A percentile compares a stretch with the other conserved stretches of the same genome.
These are phyloP conservation scores for Hirschioporus abietinus DNA, from an alignment of 768 basidiomycete species.

Conservation along the genomic window DNA sequence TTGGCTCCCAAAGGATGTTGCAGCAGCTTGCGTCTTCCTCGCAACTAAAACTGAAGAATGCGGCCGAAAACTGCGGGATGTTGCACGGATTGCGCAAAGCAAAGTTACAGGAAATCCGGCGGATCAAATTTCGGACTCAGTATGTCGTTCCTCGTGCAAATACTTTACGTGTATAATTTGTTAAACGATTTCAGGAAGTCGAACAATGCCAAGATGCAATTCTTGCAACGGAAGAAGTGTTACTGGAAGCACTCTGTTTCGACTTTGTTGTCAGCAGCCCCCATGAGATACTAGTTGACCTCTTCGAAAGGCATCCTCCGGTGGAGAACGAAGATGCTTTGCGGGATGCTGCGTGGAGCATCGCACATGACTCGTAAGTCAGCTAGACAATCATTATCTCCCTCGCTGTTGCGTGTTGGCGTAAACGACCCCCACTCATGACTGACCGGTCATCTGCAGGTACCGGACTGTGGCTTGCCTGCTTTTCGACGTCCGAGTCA, in stretches of 20 bases:
- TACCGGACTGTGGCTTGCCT: slow-evolving; percentile 78
- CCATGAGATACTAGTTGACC: slow-evolving; percentile 68
- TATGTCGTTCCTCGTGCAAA: slow-evolving; percentile 9
- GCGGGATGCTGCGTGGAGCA: slow-evolving; percentile 72
- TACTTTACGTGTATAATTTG: background rate
- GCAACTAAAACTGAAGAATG: slow-evolving; percentile 93
- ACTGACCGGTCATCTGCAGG: slow-evolving; percentile 29
- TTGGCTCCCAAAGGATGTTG: slow-evolving; percentile 54
- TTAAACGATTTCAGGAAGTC: slow-evolving; percentile 50
- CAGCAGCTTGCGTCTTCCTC: slow-evolving; percentile 81
- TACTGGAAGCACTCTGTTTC: slow-evolving; percentile 81
- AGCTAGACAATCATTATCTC: slow-evolving; percentile 4
- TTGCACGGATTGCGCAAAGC: slow-evolving; percentile 67
- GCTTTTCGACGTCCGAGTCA: slow-evolving; percentile 60
- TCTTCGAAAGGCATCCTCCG: slow-evolving; percentile 50
- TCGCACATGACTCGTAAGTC: slow-evolving; percentile 82
- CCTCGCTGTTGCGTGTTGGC: slow-evolving; percentile 5
- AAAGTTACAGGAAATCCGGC: slow-evolving; percentile 56
- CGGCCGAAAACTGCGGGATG: slow-evolving; percentile 80
- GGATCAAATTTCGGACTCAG: slow-evolving; percentile 26
- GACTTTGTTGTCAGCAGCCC: slow-evolving; percentile 78
- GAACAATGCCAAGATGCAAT: slow-evolving; percentile 67
- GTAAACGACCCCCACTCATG: background rate
- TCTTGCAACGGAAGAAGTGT: slow-evolving; percentile 67
- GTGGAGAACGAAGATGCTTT: slow-evolving; percentile 32